Conservation (phyloP, 1,284 basidiomycete genomes). For the Trametes polyzona region DNA sequence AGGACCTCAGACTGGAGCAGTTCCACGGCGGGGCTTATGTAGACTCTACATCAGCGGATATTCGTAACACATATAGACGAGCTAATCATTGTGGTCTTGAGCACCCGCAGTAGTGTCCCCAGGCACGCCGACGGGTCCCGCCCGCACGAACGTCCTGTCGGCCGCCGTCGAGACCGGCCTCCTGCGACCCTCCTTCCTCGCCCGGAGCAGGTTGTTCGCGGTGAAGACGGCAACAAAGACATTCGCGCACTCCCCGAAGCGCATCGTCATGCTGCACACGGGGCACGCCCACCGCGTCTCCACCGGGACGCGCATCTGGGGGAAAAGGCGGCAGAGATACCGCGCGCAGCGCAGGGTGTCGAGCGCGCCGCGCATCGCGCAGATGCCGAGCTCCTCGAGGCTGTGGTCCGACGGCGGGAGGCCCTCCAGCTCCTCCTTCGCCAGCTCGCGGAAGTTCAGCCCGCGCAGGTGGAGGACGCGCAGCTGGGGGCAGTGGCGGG, state of each 20-base stretch:
- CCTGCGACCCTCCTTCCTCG: too few species aligned
- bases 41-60: too few species aligned
- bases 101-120: too few species aligned
- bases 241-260: background rate
- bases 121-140: too few species aligned
- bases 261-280: background rate
- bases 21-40: too few species aligned
- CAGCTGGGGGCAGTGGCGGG: background rate
- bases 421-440: background rate
- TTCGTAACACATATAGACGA: too few species aligned
- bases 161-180: too few species aligned
- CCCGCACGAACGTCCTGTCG: too few species aligned
- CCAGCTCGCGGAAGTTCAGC: background rate
- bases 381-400: background rate
- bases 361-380: background rate
- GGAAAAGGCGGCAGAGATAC: background rate
- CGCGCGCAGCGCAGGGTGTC: background rate
- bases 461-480: background rate
- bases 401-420: background rate
- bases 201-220: background rate
- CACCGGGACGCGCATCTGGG: background rate
- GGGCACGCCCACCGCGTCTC: background rate
- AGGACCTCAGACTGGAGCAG: too few species aligned
- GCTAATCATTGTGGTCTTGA: too few species aligned
- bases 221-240: background rate